Conservation (phyloP, 73 alveolate genomes). For the Paramecium biaurelia region DNA sequence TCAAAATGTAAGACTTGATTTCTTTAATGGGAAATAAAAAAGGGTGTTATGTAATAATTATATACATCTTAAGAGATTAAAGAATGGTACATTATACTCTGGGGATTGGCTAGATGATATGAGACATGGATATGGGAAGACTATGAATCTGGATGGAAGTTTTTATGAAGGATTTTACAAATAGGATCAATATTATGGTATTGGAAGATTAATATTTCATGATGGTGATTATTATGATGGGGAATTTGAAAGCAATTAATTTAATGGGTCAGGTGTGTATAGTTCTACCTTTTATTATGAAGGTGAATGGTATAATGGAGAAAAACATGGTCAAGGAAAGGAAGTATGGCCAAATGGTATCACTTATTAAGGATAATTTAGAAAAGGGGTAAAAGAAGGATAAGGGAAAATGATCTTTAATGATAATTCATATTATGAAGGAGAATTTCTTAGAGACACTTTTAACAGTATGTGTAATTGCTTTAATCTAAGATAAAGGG, state of each 20-base stretch:
- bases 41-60: background rate
- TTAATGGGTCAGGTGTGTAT: slow-evolving; percentile 80
- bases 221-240: slow-evolving; percentile 68
- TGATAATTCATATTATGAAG: slow-evolving; percentile 62
- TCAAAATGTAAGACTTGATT: background rate
- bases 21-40: background rate
- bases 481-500: background rate
- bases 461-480: background rate
- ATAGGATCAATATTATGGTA: slow-evolving; percentile 30
- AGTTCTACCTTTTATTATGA: slow-evolving; percentile 47
- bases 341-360: slow-evolving; percentile 61
- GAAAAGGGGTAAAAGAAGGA: slow-evolving; percentile 52
- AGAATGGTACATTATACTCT: slow-evolving; percentile 7
- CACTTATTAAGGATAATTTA: slow-evolving; percentile 47
- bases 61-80: background rate
- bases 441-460: slow-evolving; percentile 46
- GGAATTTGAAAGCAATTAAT: slow-evolving; percentile 43
- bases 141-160: background rate
- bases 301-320: slow-evolving; percentile 65
- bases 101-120: slow-evolving; percentile 45
- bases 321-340: slow-evolving; percentile 55
- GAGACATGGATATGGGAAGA: slow-evolving; percentile 54
- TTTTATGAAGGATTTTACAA: background rate
- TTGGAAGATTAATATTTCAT: slow-evolving; percentile 30
- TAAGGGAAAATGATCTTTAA: slow-evolving; percentile 25